phyloP scores from a whole-genome alignment of 768 basidiomycete species.

The Kwoniella dejecticola region DNA sequence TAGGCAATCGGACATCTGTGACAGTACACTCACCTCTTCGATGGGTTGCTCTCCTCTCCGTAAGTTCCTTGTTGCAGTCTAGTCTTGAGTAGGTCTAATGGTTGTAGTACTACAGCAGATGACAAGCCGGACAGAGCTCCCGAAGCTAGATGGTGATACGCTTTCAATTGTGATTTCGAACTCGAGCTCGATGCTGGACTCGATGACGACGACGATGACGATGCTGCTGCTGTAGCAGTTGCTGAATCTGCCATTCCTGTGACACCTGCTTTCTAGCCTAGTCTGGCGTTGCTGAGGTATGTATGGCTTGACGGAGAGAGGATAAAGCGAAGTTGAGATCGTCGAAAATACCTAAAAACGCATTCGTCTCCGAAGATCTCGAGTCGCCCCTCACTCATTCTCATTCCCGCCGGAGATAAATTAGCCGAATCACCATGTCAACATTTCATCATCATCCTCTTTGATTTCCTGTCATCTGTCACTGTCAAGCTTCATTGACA shows the following conservation, averaged over 20 bases:
- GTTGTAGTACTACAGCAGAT: conserved; percentile 51
- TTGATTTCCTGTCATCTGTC: neutral
- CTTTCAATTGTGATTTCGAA: conserved; percentile 23
- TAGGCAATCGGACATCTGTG: too few relatives aligned
- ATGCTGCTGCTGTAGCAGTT: conserved; percentile 6
- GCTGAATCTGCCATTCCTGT: conserved; percentile 6
- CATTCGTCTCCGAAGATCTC: conserved; percentile 3
- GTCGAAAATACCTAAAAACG: too few relatives aligned
- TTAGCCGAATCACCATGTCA: neutral
- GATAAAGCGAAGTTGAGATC: too few relatives aligned
- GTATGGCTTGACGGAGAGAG: too few relatives aligned
- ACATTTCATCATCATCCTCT: neutral
- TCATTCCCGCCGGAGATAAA: neutral
- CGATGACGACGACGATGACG: too few relatives aligned
- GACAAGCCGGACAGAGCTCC: conserved; percentile 53
- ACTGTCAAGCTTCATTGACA: too few relatives aligned
- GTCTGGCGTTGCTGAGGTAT: too few relatives aligned
- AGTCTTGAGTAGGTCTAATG: conserved; percentile 85
- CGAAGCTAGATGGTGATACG: conserved; percentile 49
- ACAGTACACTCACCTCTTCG: conserved; percentile 2
- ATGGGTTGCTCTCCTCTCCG: neutral
- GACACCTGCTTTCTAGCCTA: neutral
- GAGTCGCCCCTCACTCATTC: neutral
- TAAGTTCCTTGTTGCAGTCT: conserved; percentile 68
- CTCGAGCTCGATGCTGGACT: conserved; percentile 1